A percentile compares a stretch with the other conserved stretches of the same genome.
phyloP scores from a whole-genome alignment of 2,329 filamentous ascomycete species.

The Dactylonectria estremocensis region DNA sequence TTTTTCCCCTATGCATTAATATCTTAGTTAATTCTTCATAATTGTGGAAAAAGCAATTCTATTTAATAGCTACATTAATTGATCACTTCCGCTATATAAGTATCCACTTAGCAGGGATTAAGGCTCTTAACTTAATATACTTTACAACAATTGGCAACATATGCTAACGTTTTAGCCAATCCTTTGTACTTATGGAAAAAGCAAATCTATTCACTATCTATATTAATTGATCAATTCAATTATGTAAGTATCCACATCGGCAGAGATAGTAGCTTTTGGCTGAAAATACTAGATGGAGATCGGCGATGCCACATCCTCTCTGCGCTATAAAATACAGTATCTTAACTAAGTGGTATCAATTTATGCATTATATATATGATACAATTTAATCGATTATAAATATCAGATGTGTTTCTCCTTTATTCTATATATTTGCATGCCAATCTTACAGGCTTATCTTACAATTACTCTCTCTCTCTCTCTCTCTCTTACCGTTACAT shows the following conservation, averaged over 20 bases:
- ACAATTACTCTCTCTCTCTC: background rate
- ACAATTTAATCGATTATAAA: conserved; percentile 1
- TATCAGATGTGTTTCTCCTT: conserved; percentile 1
- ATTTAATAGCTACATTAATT: conserved; percentile 8
- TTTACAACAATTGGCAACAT: conserved; percentile 9
- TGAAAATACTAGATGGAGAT: background rate
- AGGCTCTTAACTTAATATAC: conserved; percentile 4
- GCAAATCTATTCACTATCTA: conserved; percentile 1
- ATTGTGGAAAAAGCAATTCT: background rate
- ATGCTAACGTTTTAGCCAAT: conserved; percentile 1
- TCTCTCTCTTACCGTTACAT: background rate
- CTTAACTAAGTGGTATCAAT: background rate
- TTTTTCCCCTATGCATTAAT: conserved; percentile 8
- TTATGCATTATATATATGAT: background rate
- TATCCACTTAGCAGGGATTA: conserved; percentile 14
- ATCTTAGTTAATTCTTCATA: conserved; percentile 5
- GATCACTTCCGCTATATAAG: conserved; percentile 14
- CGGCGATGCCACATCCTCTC: no score
- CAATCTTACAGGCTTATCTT: background rate
- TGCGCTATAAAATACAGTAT: no score
- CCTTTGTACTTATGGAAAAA: conserved; percentile 3
- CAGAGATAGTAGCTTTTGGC: background rate
- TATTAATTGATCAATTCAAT: conserved; percentile 4
- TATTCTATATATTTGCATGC: background rate
- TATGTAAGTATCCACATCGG: background rate